These are phyloP conservation scores for Coniella lustricola DNA, from an alignment of 2,329 filamentous ascomycete genomes.

Conservation along the genomic window DNA sequence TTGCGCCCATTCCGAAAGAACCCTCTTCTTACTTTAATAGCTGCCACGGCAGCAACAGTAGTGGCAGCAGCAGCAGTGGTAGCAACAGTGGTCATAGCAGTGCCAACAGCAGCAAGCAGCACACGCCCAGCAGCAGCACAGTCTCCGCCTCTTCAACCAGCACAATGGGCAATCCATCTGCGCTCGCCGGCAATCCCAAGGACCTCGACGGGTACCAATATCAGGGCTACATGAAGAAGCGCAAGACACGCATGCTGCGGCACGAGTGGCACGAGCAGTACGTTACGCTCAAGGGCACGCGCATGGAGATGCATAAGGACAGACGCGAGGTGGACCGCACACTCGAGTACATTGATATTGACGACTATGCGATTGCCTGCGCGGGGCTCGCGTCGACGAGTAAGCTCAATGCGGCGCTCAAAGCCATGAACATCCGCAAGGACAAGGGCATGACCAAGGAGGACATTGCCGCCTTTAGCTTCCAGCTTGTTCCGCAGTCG, in stretches of 20 bases:
- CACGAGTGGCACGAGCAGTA: conserved; percentile 93
- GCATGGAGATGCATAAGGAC: conserved; percentile 69
- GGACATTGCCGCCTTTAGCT: conserved; percentile 65
- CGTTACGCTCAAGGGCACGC: conserved; percentile 74
- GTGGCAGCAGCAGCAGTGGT: conserved; percentile 17
- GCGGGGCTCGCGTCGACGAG: conserved; percentile 66
- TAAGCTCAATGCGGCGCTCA: conserved; percentile 84
- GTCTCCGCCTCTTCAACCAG: conserved; percentile 18
- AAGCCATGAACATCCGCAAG: conserved; percentile 59
- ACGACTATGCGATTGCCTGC: conserved; percentile 84
- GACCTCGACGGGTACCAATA: conserved; percentile 54
- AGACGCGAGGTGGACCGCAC: conserved; percentile 44
- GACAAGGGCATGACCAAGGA: conserved; percentile 43
- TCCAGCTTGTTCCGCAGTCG: conserved; percentile 70
- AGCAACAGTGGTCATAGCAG: conserved; percentile 16
- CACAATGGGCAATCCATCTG: conserved; percentile 22
- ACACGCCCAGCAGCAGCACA: conserved; percentile 23
- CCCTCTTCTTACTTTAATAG: conserved; percentile 5
- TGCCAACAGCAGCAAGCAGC: conserved; percentile 5
- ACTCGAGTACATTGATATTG: conserved; percentile 76
- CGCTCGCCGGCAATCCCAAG: conserved; percentile 19
- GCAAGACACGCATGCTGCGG: conserved; percentile 78
- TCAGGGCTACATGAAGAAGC: conserved; percentile 89
- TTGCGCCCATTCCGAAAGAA: conserved; percentile 28
- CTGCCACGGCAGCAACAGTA: conserved; percentile 17